phyloP scores from a whole-genome alignment of 2,329 filamentous ascomycete species.

The Penicillium thymicola region DNA sequence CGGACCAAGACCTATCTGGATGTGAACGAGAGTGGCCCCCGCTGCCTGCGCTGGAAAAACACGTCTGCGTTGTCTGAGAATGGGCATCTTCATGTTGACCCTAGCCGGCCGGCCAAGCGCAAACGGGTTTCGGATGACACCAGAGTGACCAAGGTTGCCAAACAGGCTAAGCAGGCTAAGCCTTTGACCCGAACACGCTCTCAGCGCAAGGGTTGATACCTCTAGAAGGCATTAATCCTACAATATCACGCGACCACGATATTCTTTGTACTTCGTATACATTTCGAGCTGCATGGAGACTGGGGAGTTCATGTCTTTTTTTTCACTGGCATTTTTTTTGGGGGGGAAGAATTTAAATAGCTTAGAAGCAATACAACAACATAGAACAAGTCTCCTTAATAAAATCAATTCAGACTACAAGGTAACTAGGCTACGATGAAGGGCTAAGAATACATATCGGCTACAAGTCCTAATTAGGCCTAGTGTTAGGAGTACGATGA shows the following conservation, averaged over 20 bases:
- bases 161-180: slow-evolving; percentile 51
- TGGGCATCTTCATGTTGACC: slow-evolving; percentile 60
- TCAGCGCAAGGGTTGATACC: slow-evolving; percentile 24
- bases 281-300: slow-evolving; percentile 18
- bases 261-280: slow-evolving; percentile 19
- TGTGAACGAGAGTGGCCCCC: slow-evolving; percentile 48
- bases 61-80: slow-evolving; percentile 56
- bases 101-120: slow-evolving; percentile 51
- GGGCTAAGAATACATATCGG: not conserved
- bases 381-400: slow-evolving; percentile 3
- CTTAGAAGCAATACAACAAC: slow-evolving; percentile 7
- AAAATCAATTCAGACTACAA: not conserved
- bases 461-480: not conserved
- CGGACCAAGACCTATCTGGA: slow-evolving; percentile 60
- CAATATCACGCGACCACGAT: slow-evolving; percentile 18
- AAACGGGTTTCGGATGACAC: slow-evolving; percentile 45
- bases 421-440: no score
- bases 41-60: slow-evolving; percentile 66
- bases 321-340: not conserved
- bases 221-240: not conserved
- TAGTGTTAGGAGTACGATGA: slow-evolving; percentile 10
- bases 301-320: slow-evolving; percentile 6
- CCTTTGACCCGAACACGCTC: slow-evolving; percentile 51
- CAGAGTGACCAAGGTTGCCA: slow-evolving; percentile 39
- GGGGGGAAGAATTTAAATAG: not conserved